phyloP scores from a whole-genome alignment of 2,329 filamentous ascomycete species.

The Berkeleyomyces basicola region DNA sequence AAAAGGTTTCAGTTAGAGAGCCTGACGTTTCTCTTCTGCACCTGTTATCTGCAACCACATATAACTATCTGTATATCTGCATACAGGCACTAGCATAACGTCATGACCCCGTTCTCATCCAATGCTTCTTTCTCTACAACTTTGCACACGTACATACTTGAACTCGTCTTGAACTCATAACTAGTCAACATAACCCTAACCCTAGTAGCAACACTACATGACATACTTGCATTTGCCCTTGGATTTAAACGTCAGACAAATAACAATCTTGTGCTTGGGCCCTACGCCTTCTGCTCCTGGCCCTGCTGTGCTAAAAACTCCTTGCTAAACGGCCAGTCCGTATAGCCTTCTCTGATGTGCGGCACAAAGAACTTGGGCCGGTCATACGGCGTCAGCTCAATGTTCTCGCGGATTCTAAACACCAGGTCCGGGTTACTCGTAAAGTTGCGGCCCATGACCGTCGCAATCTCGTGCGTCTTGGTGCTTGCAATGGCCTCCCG shows the following conservation, averaged over 20 bases:
- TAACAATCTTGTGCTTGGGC: not conserved
- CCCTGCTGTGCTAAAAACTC: slow-evolving; percentile 1
- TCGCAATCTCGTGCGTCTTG: slow-evolving; percentile 18
- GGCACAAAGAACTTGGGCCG: slow-evolving; percentile 19
- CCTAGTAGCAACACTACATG: no score
- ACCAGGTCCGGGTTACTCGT: slow-evolving; percentile 23
- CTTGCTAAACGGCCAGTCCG: slow-evolving; percentile 2
- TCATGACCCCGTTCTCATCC: no score
- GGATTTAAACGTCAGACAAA: not conserved
- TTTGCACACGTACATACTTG: not conserved
- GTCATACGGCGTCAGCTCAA: slow-evolving; percentile 19
- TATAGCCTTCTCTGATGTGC: slow-evolving; percentile 13
- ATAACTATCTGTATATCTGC: no score
- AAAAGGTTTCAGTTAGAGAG: not conserved
- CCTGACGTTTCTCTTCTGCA: not conserved
- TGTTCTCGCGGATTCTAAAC: slow-evolving; percentile 18
- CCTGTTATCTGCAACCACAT: no score
- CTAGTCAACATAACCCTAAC: no score
- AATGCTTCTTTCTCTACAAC: no score
- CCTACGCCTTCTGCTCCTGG: not conserved
- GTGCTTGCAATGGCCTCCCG: slow-evolving; percentile 16
- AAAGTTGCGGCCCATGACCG: slow-evolving; percentile 22
- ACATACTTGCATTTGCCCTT: not conserved
- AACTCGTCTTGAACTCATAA: not conserved
- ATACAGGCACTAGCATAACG: no score